phyloP scores from a whole-genome alignment of 441 rosid species.

The Pelargonium australe region DNA sequence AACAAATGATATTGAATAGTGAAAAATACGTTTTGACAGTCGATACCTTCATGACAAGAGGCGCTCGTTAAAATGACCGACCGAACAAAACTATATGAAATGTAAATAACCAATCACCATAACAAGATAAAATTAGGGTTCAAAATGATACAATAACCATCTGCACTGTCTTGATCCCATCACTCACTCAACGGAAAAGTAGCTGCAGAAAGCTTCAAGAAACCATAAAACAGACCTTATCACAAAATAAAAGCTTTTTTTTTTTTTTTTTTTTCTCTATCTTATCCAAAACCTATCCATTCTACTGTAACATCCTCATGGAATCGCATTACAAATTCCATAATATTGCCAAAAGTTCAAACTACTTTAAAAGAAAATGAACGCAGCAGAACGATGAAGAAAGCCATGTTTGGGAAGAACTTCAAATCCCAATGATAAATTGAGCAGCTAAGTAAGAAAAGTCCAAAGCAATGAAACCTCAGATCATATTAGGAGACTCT shows the following conservation, averaged over 20 bases:
- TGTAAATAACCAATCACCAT: background rate
- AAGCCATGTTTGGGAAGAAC: background rate
- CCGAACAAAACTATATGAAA: background rate
- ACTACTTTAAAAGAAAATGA: background rate
- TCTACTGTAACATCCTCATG: background rate
- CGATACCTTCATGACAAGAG: no score
- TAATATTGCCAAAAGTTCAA: background rate
- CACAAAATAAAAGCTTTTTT: background rate
- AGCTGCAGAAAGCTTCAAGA: background rate
- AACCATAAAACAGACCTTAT: background rate
- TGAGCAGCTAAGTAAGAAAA: background rate
- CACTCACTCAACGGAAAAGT: no score
- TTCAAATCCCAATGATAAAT: background rate
- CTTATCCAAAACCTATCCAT: background rate
- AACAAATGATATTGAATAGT: no score
- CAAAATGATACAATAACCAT: background rate
- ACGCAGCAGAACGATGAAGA: no score
- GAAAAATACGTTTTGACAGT: no score
- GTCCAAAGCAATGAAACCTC: background rate
- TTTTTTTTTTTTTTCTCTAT: no score
- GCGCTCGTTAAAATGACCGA: no score
- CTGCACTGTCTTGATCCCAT: background rate
- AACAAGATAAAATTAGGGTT: background rate
- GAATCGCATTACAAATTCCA: background rate
- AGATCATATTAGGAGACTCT: background rate